Evolutionary conservation across 1,284 basidiomycete genomes (phyloP), one percentile per base, ranked within the genome.

Genomic region (Quambalaria eucalypti): DNA sequence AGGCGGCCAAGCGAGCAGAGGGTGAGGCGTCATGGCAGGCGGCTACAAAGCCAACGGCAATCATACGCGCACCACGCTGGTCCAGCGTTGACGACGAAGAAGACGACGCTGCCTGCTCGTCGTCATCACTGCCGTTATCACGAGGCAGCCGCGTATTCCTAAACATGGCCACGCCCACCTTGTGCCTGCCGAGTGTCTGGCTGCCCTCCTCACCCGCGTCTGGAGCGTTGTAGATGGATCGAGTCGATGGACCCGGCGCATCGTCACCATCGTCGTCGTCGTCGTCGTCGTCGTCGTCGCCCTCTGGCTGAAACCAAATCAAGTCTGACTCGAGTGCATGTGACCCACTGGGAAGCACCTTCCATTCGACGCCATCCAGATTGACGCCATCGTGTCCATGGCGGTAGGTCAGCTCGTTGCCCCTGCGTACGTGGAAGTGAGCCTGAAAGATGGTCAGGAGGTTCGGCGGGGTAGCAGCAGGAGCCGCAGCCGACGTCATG

Each of bases 21-120:
- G 59, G 39, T 8, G 59, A 63, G 1, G 56, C 21, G 2, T 44
- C 52, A 14, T 49, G 55, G 28, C 52, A 14, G 16, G 28, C 53
- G 16, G 51, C 21, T 2, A 58, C 46, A 23, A 62, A 40, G 0
- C 64, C 68, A 4, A 66, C 62, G 28, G 57, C 59, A 30, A 68
- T 53, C 63, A 70, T 68, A 16, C 68, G 48, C 3, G 64, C 65
- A 14, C 68, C 68, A 16, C 68, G 40, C 50, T 66, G 59, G 10
- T 50, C 39, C 52, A 19, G 52, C 48, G 2, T 33, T n/a, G n/a
- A n/a, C n/a, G n/a, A n/a, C n/a, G n/a, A n/a, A n/a, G n/a, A n/a
- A n/a, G n/a, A n/a, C 50, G 16, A 7, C 25, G 12, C 29, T n/a
- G 33, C 47, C 23, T 38, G 50, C 16, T 44, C n/a, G n/a, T 33